Evolutionary conservation across 148 eudicot genomes (phyloP), one percentile per base, ranked within the genome.

Genomic region (Vaccinium myrtillus): DNA sequence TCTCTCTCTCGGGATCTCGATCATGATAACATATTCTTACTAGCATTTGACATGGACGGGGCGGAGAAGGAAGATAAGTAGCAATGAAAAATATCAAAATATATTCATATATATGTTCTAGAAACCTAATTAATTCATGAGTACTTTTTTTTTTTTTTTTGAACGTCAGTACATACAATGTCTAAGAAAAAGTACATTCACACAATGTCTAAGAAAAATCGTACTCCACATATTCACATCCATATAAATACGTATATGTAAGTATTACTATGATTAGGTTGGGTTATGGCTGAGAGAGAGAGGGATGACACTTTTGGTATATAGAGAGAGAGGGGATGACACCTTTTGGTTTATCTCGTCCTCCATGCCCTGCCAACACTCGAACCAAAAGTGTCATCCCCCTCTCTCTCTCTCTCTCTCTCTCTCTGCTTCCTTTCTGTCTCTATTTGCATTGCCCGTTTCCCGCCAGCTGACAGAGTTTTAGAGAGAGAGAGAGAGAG

Each of bases 401-500:
- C 0, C 73, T 67, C 73, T 67, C 30, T 25, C 14, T 30, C 25
- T 43, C 46, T 5, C 46, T 43, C 65, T 58, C 5, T 1, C 70
- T n/a, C 71, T 67, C 71, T 67, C 27, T 25, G 23, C 51, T 48
- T 49, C 46, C 61, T 39, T 49, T 81, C 83, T 67, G 76, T 81
- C 83, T 81, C 25, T 21, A 49, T 67, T 46, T 69, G 55, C 21
- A 36, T 49, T 23, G 43, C 53, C 61, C 58, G 83, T 81, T 81
- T 67, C 83, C 83, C 77, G 83, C 83, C 76, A 67, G 76, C 76
- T 81, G 83, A 69, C 83, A 81, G 76, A 27, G 10, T 23, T 21
- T 25, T n/a, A n/a, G 71, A 67, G 71, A 25, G 73, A 67, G 30
- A 65, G 12, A 21, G n/a, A n/a, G 71, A 65, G 71, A 25, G 71